Evolutionary conservation across 2,329 filamentous ascomycete genomes (phyloP), one percentile per base, ranked within the genome.

Genomic region (Diplodia mutila): DNA sequence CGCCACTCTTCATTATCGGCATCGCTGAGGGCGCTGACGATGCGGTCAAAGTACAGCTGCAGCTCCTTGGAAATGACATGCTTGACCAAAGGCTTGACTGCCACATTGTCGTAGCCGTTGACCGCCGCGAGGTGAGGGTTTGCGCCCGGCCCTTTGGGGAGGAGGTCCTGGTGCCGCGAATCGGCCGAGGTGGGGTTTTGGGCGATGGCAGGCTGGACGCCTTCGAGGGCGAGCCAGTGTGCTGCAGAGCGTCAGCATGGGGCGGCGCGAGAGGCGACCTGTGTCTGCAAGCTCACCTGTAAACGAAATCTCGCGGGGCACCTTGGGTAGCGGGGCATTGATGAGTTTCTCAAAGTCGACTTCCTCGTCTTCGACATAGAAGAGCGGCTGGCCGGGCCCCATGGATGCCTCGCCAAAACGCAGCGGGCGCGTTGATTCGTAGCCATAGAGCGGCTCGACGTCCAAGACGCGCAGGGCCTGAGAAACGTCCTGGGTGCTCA

Each of bases 261-360:
- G 25, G 57, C 37, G 67, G 34, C 16, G 54, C 37, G 27, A 5
- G 16, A 3, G 18, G 63, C 37, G n/a, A 4, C 34, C n/a, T 3
- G 12, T 3, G 9, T 11, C 29, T 7, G 12, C 9, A 27, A 27
- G 51, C 85, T 67, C 82, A 94, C 93, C 91, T 49, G 94, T 98
- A 76, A 97, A 94, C 69, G 89, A 92, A 74, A 95, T 91, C 79
- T 99, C 95, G 61, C 94, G 86, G 39, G 95, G 95, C 34, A 99
- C 94, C 79, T 96, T 97, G 29, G 95, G 95, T 72, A 99, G 81
- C 4, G 95, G 92, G 71, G 93, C 93, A 81, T 99, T 99, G 78
- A 99, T 97, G 72, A 99, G 84, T 84, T 98, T 98, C 83, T 99
- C 95, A 76, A 99, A 98, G 80, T 99, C 95, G 66, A 98, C 90